Evolutionary conservation across 108 stramenopile species (phyloP), one percentile per base, ranked within the genome.

Genomic region (Chaetoceros tenuissimus): DNA sequence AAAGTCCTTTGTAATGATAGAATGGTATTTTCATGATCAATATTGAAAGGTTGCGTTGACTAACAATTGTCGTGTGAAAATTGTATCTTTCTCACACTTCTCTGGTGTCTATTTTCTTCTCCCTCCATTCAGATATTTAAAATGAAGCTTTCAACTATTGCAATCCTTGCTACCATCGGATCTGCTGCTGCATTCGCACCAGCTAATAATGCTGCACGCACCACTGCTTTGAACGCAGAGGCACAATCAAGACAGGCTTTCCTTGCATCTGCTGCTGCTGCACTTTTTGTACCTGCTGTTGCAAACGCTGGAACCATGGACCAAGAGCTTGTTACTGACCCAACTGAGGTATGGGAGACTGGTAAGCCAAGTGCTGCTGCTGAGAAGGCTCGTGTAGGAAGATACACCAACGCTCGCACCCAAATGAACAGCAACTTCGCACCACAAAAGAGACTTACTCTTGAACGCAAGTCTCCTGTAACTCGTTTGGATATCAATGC

Each of bases 401-500:
- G 85, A 24, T 84, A 77, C 68, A 47, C 68, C 31, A 87, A 86
- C 31, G 89, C 85, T 2, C 82, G 89, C 29, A 87, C 72, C 62
- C 89, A 91, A 69, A 78, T 86, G 77, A 87, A 59, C 50, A 80
- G 79, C 20, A 78, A 79, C 61, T 91, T 82, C 72, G 73, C 89
- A 31, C 89, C 89, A 29, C 64, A 67, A 43, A 91, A 91, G 72
- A 78, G 85, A 28, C 60, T 82, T 45, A 91, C 84, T 43, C 68
- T 91, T 24, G 89, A 91, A 69, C 66, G 89, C 28, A 91, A 91
- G 85, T 78, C 75, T 53, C 89, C 89, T 53, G 89, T 91, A 7
- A 82, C 80, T n/a, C 70, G 89, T 71, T 62, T 91, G 60, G 89
- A 91, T 52, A 71, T 86, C 64, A 87, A 87, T 57, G 64, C 76